Base-by-base conservation (phyloP, 208 protist genomes). In the Willaertia magna region DNA sequence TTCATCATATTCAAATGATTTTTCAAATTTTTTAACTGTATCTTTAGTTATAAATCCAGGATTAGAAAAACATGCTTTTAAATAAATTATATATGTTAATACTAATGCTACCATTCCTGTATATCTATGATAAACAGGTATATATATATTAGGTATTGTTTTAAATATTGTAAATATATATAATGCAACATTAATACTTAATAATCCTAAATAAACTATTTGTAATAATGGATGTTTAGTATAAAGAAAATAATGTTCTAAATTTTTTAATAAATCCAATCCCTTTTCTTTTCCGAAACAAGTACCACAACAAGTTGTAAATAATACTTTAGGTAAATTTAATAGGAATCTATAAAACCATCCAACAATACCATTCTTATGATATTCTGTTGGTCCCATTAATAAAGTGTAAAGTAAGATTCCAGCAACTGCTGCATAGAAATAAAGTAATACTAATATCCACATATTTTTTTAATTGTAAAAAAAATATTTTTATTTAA, bases 361-460 rank as follows among this genome's bases (percentile, higher is more conserved):
- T 42, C 78, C 78, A 83, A 83, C 40, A 16, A 43, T 11, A 40
- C 78, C 78, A 83, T 83, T 55, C 34, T 55, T 83, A 26, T 83
- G 78, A 47, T 39, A 83, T 14, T 83, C 46, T 52, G 78, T 55
- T 52, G 20, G 78, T 42, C 78, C 78, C 43, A 83, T 51, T 1
- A 83, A 40, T 22, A 83, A 20, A 18, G 34, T 42, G 22, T 83
- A 83, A 6, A 83, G 78, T 26, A 81, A 51, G 44, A 81, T 9
- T 18, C 20, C 76, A 40, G 76, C 30, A 12, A 51, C 14, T 39
- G n/a, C 4, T 12, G 76, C 26, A 40, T 51, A 81, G 22, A 0
- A 12, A 39, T 81, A 81, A 0, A 81, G 43, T 6, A 81, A 51
- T 6, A 51, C 16, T 0, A 81, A 34, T 1, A 81, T 18, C 18